Base-by-base conservation (phyloP, 2,329 filamentous ascomycete genomes). In the Colletotrichum theobromicola region DNA sequence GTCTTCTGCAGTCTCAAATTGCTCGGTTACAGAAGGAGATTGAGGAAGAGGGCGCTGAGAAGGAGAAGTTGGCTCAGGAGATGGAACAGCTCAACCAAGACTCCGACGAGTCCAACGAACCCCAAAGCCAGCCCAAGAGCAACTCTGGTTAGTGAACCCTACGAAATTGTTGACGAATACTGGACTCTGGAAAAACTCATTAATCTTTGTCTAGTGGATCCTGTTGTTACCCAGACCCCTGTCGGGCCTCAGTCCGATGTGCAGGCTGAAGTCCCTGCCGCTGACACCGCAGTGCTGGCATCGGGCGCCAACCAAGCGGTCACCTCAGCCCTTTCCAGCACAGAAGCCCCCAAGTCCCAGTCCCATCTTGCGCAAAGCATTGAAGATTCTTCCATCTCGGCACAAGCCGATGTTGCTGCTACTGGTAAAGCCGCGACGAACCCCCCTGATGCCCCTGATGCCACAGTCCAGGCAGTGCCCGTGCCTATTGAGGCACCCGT, bases 21-120 rank as follows among this genome's bases (percentile, higher is more conserved):
- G 82, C 83, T 24, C 85, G 83, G 21, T 84, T 91, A 42, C 83
- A 90, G 78, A 84, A 84, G 28, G 89, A 91, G 74, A 84, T 89
- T 16, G 82, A 84, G 30, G 80, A 82, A n/a, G 83, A 83, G 30
- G 75, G 82, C 60, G 76, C 78, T 7, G 83, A 84, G 66, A 83
- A 83, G 74, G 77, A 84, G 65, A 79, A 76, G 16, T 77, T 86
- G 15, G 79, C 79, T 55, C 77, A 78, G 65, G 81, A 85, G 50
- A 63, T 79, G 68, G 71, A 76, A 18, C 70, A 74, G 32, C 70
- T 75, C 58, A 30, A 74, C 30, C 57, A 70, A 24, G 50, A 74
- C 32, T 75, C 68, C 15, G 68, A 75, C 30, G 72, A 61, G 42
- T 26, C 62, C 8, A 28, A 9, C 16, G 72, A 72, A 28, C 72